Conservation (phyloP, 805 yeast species). For the Wickerhamomyces strasburgensis region DNA sequence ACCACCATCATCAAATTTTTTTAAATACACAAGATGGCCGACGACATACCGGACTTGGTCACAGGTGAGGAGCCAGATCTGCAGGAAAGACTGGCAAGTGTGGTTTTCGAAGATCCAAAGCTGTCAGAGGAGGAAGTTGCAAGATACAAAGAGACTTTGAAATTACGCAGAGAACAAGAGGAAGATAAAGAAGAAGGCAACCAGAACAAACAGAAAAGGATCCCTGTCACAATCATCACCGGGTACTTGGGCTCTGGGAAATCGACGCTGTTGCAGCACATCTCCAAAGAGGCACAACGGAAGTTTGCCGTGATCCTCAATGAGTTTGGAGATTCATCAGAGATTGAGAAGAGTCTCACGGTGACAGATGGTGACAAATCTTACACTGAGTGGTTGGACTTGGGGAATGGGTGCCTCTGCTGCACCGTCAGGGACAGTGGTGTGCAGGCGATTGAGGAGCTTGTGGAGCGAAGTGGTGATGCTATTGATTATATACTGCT, state of each 20-base stretch:
- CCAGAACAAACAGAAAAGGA: constrained; percentile 37
- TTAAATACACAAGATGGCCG: not conserved
- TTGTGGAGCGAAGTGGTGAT: constrained; percentile 65
- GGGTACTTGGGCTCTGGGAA: constrained; percentile 96
- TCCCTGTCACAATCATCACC: constrained; percentile 89
- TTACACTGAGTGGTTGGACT: constrained; percentile 91
- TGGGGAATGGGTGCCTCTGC: constrained; percentile 95
- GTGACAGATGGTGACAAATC: constrained; percentile 48
- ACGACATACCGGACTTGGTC: constrained; percentile 23
- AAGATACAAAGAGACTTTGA: constrained; percentile 15
- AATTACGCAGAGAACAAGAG: constrained; percentile 7
- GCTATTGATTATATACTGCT: constrained; percentile 84
- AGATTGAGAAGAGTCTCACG: constrained; percentile 81
- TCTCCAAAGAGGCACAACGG: constrained; percentile 65
- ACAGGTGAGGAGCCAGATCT: constrained; percentile 23
- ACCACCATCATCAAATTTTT: not conserved
- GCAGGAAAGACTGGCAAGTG: constrained; percentile 11
- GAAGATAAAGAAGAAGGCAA: too few relatives aligned
- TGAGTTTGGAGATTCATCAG: constrained; percentile 88
- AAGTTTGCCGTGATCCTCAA: constrained; percentile 86
- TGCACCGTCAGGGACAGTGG: constrained; percentile 96
- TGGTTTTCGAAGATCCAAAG: constrained; percentile 13
- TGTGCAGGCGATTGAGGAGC: constrained; percentile 86
- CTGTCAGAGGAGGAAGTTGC: constrained; percentile 15
- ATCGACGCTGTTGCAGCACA: constrained; percentile 71